phyloP scores from a whole-genome alignment of 345 rosid genomes.

The Theobroma cacao region DNA sequence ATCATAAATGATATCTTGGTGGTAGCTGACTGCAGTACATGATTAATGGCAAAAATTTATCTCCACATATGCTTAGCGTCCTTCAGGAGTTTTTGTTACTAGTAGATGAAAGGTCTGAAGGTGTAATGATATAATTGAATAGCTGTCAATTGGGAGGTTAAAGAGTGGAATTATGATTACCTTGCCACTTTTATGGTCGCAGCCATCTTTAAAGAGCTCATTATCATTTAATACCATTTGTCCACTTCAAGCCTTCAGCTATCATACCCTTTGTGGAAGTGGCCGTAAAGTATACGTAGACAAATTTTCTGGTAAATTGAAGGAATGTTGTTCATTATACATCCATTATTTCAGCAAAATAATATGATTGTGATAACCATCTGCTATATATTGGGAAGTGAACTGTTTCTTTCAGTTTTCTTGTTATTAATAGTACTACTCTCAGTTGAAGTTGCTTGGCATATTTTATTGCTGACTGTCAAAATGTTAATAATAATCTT shows the following conservation, averaged over 20 bases:
- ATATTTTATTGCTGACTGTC: neutral
- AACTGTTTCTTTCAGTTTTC: neutral
- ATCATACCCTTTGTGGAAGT: neutral
- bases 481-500: conserved; percentile 5
- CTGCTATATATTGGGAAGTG: neutral
- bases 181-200: neutral
- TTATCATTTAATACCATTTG: neutral
- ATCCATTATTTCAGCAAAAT: neutral
- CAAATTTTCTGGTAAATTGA: neutral
- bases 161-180: neutral
- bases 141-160: neutral
- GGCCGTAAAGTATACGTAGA: neutral
- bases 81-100: neutral
- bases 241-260: neutral
- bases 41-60: neutral
- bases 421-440: neutral
- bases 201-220: neutral
- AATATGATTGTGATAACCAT: neutral
- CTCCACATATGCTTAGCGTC: neutral
- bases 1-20: neutral
- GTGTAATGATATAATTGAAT: neutral
- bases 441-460: conserved; percentile 4
- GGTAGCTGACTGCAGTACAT: neutral
- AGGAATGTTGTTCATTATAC: neutral
- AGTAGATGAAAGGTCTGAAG: neutral